Base-by-base conservation (phyloP, 768 basidiomycete species). In the Rossbeevera mucosa region DNA sequence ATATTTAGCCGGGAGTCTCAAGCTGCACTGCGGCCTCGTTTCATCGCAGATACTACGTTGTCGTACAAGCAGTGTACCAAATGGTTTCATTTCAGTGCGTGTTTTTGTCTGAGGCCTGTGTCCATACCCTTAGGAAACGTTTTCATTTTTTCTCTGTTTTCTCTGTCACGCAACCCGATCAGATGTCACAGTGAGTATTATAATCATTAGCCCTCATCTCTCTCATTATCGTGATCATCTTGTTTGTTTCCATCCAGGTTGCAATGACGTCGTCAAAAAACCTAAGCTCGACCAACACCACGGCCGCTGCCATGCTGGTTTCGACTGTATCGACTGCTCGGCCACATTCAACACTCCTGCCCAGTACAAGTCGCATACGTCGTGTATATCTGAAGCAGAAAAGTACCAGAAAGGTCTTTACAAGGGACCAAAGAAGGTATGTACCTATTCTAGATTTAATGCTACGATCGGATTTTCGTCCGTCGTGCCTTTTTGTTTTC, bases 381-480 rank as follows among this genome's bases (percentile, higher is more conserved):
- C 80, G 26, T 96, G 94, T 67, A 83, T 96, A 41, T 83, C 79
- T 55, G 94, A 96, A 70, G 94, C 90, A 3, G 90, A 96, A 69
- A 96, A 95, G 67, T 95, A 96, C 64, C 82, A 96, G 73, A 91
- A 91, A 69, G 72, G 77, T 47, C 65, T 94, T 52, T 94, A 93
- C 67, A 91, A 88, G 63, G 91, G 89, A 8, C 79, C 82, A 1
- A 89, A 87, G 74, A 76, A 54, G 12, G 72, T 68, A 50, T 41
- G 61, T 51, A 20, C n/a, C 5, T 21, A n/a, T 9, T 21, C 6
- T 21, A 3, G 2, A 4, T 36, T 40, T 30, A 0, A 40, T 21
- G 3, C 13, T 26, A 2, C 11, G 0, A 9, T 44, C 50, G 20
- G 3, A 26, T 28, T 48, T 38, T 1, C 36, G 1, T 29, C 3